Percentiles rank a stretch among this genome's conserved stretches.
Evolutionary conservation across 2,329 filamentous ascomycete species (phyloP).

Genomic region (Xylaria sp.): DNA sequence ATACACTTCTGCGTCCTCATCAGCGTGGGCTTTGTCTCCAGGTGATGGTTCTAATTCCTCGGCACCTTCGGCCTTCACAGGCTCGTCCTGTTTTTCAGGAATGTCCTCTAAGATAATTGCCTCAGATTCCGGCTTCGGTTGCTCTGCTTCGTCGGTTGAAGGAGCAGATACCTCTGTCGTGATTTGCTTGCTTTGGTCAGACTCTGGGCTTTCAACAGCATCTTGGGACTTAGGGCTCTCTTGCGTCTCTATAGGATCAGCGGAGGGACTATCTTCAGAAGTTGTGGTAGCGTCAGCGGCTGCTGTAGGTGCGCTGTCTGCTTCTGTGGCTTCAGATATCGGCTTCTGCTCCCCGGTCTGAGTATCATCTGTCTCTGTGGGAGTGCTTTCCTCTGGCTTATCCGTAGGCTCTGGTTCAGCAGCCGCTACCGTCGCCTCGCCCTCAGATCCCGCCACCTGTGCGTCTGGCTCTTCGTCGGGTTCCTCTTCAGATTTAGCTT

Average conservation of each 20-base stretch:
- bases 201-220: constrained; percentile 8
- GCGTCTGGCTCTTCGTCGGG: constrained; percentile 19
- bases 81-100: constrained; percentile 11
- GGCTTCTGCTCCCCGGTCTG: constrained; percentile 23
- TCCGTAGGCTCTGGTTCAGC: constrained; percentile 3
- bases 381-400: constrained; percentile 14
- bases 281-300: not conserved
- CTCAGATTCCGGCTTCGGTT: constrained; percentile 26
- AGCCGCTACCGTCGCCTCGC: not conserved
- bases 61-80: not conserved
- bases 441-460: not conserved
- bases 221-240: constrained; percentile 18
- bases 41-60: constrained; percentile 13
- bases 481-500: constrained; percentile 34
- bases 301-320: not conserved
- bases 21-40: constrained; percentile 25
- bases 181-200: constrained; percentile 11
- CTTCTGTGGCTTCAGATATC: constrained; percentile 10
- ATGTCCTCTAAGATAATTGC: not conserved
- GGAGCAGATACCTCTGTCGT: constrained; percentile 1
- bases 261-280: constrained; percentile 2
- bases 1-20: constrained; percentile 32
- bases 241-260: constrained; percentile 11
- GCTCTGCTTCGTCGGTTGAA: constrained; percentile 20
- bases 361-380: not conserved